phyloP scores from a whole-genome alignment of 768 basidiomycete genomes.

The Rhizopogon vulgaris region DNA sequence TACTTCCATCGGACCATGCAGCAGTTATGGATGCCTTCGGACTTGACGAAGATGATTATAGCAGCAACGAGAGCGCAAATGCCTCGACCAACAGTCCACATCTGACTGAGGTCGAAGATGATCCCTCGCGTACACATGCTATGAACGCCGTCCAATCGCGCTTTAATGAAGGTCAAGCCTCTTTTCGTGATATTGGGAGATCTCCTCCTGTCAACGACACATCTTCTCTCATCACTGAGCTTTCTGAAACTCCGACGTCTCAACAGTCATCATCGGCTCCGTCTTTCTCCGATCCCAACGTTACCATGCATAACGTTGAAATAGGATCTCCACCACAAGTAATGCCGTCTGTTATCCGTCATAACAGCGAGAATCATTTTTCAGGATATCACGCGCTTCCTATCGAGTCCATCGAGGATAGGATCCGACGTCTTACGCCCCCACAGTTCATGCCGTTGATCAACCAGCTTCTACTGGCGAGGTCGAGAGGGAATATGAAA shows the following conservation, averaged over 20 bases:
- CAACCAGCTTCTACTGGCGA: conserved; percentile 14
- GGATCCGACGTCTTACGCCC: conserved; percentile 10
- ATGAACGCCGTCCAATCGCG: neutral
- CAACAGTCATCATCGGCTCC: neutral
- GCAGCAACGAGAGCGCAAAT: neutral
- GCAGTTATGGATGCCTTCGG: conserved; percentile 4
- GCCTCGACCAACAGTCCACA: neutral
- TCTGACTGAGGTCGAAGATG: neutral
- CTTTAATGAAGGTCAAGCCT: neutral
- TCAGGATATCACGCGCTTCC: conserved; percentile 1
- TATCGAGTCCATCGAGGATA: conserved; percentile 3
- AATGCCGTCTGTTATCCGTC: neutral
- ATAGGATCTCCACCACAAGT: neutral
- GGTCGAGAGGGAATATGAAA: conserved; percentile 22
- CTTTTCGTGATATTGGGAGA: neutral
- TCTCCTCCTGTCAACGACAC: neutral
- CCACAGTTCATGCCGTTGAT: conserved; percentile 26
- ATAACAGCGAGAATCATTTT: conserved; percentile 3
- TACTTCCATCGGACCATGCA: neutral
- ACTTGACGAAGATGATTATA: neutral
- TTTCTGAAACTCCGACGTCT: neutral
- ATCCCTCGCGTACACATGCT: neutral
- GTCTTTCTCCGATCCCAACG: neutral
- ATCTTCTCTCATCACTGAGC: neutral
- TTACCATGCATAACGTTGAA: neutral